Conservation (phyloP, 306 rosid species). For the Sicyos edulis region DNA sequence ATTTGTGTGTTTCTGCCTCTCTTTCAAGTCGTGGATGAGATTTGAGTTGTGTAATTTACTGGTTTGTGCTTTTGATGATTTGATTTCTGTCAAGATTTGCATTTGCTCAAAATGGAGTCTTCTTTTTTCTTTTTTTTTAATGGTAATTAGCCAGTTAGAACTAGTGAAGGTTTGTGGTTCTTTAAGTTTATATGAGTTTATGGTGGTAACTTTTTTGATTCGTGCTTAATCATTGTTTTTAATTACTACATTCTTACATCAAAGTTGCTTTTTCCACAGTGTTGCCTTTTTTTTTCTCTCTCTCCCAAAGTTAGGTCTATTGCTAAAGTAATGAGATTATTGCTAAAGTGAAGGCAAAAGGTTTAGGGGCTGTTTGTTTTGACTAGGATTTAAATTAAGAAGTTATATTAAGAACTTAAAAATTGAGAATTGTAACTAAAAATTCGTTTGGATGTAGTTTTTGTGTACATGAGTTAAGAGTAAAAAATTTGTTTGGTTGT, state of each 20-base stretch:
- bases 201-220: neutral
- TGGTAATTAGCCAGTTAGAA: slow-evolving; percentile 1
- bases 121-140: neutral
- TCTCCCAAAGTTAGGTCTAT: slow-evolving; percentile 7
- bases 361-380: too few species aligned
- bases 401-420: too few species aligned
- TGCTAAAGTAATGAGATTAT: slow-evolving; percentile 12
- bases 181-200: slow-evolving; percentile 9
- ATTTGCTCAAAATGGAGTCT: neutral
- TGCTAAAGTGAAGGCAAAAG: slow-evolving; percentile 6
- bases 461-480: too few species aligned
- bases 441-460: too few species aligned
- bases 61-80: neutral
- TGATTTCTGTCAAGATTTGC: neutral
- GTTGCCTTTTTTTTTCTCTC: neutral
- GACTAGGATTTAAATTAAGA: too few species aligned
- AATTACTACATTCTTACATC: neutral
- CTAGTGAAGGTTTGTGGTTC: neutral
- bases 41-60: neutral
- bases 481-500: too few species aligned
- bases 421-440: too few species aligned
- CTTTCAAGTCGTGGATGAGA: neutral
- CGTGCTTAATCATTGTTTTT: neutral
- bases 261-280: slow-evolving; percentile 7
- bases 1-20: neutral